Percentiles rank a stretch among this genome's conserved stretches.
phyloP scores from a whole-genome alignment of 441 rosid genomes.

The Bruguiera hainesii region DNA sequence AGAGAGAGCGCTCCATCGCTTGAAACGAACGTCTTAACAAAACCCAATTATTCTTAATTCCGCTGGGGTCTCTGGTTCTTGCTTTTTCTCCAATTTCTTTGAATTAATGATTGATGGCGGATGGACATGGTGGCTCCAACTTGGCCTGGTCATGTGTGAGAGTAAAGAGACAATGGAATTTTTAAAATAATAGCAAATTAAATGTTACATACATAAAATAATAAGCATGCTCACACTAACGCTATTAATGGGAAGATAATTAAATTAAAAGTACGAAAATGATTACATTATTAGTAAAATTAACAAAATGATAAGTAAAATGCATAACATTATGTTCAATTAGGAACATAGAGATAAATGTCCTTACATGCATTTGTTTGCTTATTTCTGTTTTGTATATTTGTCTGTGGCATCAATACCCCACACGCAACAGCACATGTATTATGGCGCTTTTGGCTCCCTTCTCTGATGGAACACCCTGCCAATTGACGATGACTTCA shows the following conservation, averaged over 20 bases:
- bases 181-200: no score
- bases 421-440: constrained; percentile 23
- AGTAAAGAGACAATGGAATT: background rate
- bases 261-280: no score
- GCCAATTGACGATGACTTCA: background rate
- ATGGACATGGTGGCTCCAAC: constrained; percentile 10
- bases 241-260: no score
- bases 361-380: constrained; percentile 15
- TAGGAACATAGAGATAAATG: constrained; percentile 12
- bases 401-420: constrained; percentile 12
- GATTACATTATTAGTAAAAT: no score
- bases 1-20: no score
- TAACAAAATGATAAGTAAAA: background rate
- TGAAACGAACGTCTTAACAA: no score
- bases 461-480: background rate
- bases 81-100: background rate
- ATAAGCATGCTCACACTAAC: no score
- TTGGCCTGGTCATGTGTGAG: background rate
- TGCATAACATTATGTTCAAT: background rate
- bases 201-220: no score
- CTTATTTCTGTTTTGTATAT: constrained; percentile 6
- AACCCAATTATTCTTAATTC: no score
- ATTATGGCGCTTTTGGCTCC: constrained; percentile 1
- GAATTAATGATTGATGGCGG: constrained; percentile 22
- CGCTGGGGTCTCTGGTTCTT: background rate